These are phyloP conservation scores for Colletotrichum cuscutae DNA, from an alignment of 2,329 filamentous ascomycete genomes.

Conservation along the genomic window DNA sequence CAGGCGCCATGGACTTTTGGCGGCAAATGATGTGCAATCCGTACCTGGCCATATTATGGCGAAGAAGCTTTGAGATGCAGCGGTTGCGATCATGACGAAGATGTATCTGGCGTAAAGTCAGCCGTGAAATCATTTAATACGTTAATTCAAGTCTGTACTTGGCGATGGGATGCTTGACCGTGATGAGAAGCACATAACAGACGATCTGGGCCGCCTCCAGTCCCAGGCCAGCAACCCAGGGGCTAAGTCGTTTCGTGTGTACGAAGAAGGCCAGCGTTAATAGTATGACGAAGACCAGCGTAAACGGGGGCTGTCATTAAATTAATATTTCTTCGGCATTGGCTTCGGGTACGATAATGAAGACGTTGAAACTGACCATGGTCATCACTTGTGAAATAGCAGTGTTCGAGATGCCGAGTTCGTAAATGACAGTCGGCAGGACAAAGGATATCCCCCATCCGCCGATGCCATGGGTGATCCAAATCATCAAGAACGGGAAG, in stretches of 20 bases:
- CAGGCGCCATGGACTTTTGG: too few relatives aligned
- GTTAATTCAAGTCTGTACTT: too few relatives aligned
- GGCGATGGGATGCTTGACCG: conserved; percentile 44
- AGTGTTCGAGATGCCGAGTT: conserved; percentile 41
- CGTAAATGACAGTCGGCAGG: conserved; percentile 42
- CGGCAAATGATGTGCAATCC: too few relatives aligned
- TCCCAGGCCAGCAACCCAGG: conserved; percentile 39
- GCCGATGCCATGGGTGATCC: conserved; percentile 42
- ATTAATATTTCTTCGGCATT: not conserved
- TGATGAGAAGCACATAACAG: conserved; percentile 52
- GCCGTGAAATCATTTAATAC: accelerated
- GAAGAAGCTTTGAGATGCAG: conserved; percentile 50
- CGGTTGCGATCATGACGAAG: conserved; percentile 51
- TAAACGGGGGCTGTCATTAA: conserved; percentile 33
- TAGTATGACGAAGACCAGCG: conserved; percentile 40
- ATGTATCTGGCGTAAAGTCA: conserved; percentile 37
- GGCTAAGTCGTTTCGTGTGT: conserved; percentile 37
- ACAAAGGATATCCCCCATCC: conserved; percentile 43
- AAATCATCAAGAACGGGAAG: conserved; percentile 40
- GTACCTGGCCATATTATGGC: conserved; percentile 50
- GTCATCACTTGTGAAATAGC: conserved; percentile 43
- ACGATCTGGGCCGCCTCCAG: conserved; percentile 47
- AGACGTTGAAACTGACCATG: conserved; percentile 31
- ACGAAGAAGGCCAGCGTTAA: conserved; percentile 38
- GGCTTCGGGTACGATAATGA: not conserved